Evolutionary conservation across 2,329 filamentous ascomycete genomes (phyloP), one percentile per base, ranked within the genome.

Genomic region (Aspergillus tamarii): DNA sequence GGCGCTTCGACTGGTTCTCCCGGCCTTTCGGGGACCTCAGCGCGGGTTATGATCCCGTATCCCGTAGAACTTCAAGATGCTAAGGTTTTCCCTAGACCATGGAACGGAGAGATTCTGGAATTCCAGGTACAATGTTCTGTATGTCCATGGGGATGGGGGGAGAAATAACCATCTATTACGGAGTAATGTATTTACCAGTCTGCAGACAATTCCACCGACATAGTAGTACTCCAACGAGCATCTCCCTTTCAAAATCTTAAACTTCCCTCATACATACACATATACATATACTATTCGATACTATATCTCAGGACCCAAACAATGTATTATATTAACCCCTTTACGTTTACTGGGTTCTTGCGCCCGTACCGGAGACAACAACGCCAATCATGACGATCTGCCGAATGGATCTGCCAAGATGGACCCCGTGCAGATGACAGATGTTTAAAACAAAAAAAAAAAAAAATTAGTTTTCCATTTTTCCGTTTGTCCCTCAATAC

Each of bases 361-460:
- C 57, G 39, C 6, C 59, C 45, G 30, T 39, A 21, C 19, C 67
- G 60, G 59, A 67, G 64, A 68, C 70, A 68, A 67, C 30, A 55
- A 66, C 70, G 72, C 68, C 67, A 75, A 74, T 74, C 71, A 67
- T 64, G 74, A 71, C 74, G 74, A 77, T 77, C 74, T 77, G 74
- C 74, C 74, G 74, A 72, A 70, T 74, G 70, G 69, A 71, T 74
- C 74, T 66, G 73, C 73, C 73, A 73, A 73, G 72, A 70, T 69
- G 69, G 72, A 61, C 72, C 71, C 70, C 72, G 67, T 75, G 74
- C 74, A 74, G 73, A 74, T 76, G 72, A 75, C 72, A 75, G 72
- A 70, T 69, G 68, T 59, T 66, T 62, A 59, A 63, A n/a, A n/a
- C n/a, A n/a, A n/a, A n/a, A n/a, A n/a, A n/a, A n/a, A n/a, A n/a